Conservation (phyloP, 257 asterid species). For the Solanum paucissectum region DNA sequence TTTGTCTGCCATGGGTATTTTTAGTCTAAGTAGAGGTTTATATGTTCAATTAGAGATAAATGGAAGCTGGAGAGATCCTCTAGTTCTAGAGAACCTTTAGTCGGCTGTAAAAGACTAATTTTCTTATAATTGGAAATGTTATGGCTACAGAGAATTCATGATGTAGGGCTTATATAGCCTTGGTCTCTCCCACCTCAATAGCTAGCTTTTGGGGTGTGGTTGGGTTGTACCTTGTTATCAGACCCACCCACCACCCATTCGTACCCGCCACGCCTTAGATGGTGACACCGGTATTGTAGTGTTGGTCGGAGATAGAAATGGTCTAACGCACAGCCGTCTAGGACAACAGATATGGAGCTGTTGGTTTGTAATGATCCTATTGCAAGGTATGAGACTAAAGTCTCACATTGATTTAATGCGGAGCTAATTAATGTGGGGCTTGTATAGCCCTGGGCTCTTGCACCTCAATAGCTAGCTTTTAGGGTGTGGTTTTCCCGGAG, state of each 20-base stretch:
- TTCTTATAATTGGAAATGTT: neutral
- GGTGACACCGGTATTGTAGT: neutral
- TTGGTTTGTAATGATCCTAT: neutral
- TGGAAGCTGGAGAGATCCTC: neutral
- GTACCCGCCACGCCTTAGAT: neutral
- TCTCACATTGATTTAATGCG: neutral
- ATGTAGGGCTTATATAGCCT: neutral
- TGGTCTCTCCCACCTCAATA: neutral
- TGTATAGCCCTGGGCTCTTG: neutral
- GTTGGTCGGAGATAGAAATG: neutral
- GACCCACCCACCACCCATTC: neutral
- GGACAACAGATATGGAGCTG: neutral
- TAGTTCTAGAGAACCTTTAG: neutral
- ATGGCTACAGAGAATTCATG: neutral
- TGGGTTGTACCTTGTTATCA: neutral
- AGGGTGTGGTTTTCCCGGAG: neutral
- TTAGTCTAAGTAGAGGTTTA: neutral
- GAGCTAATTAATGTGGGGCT: neutral
- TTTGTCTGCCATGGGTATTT: neutral
- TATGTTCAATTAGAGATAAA: neutral
- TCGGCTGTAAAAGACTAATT: neutral
- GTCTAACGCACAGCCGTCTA: neutral
- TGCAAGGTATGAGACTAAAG: neutral
- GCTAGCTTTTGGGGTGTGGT: neutral
- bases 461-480: neutral